Evolutionary conservation across 2,329 filamentous ascomycete species (phyloP).

Genomic region (Fusarium solani-melongenae): DNA sequence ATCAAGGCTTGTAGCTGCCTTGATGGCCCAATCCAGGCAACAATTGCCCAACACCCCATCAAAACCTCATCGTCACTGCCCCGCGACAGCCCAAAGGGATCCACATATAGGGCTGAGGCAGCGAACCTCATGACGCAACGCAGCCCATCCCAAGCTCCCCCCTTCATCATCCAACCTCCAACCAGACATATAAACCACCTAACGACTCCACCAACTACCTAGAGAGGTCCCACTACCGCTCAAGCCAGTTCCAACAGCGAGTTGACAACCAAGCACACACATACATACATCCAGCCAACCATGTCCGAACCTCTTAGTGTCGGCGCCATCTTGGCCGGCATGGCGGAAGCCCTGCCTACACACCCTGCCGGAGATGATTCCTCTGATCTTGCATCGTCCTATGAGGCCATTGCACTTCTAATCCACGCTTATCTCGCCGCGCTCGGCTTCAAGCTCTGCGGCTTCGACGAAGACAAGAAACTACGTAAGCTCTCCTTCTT

Average conservation of each 20-base stretch:
- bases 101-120: conserved; percentile 47
- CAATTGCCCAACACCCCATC: background rate
- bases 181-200: background rate
- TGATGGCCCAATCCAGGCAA: background rate
- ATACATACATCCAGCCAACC: background rate
- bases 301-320: conserved; percentile 46
- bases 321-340: conserved; percentile 61
- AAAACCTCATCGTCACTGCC: conserved; percentile 16
- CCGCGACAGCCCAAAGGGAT: conserved; percentile 18
- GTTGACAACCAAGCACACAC: background rate
- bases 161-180: background rate
- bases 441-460: conserved; percentile 82
- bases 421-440: conserved; percentile 85
- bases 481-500: conserved; percentile 63
- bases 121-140: conserved; percentile 42
- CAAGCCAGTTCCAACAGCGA: background rate
- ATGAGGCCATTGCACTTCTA: conserved; percentile 86
- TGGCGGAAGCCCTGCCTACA: conserved; percentile 70
- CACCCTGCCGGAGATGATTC: conserved; percentile 63
- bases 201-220: background rate
- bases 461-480: conserved; percentile 84
- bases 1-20: background rate
- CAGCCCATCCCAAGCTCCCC: conserved; percentile 7
- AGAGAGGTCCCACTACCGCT: background rate
- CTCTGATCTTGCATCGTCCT: conserved; percentile 75